phyloP scores from a whole-genome alignment of 768 basidiomycete genomes.

The Boletus barrowsii region DNA sequence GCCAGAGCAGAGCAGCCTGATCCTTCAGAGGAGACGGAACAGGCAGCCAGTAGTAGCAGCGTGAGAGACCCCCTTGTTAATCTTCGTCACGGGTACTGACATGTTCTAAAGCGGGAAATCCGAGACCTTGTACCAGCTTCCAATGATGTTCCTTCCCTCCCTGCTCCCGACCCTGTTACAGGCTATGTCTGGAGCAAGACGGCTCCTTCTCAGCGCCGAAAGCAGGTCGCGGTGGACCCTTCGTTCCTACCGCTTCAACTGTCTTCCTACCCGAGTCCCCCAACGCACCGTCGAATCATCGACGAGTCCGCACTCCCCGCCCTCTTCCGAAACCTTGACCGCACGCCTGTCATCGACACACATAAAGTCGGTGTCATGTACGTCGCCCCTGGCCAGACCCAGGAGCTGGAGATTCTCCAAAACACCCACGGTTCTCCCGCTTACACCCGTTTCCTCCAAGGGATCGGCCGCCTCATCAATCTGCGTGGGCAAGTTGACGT shows the following conservation, averaged over 20 bases:
- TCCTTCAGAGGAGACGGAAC: conserved; percentile 19
- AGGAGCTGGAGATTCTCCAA: conserved; percentile 80
- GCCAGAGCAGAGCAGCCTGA: conserved; percentile 32
- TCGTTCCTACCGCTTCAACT: conserved; percentile 83
- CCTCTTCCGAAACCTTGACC: conserved; percentile 69
- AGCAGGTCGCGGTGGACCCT: conserved; percentile 82
- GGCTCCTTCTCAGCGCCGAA: conserved; percentile 85
- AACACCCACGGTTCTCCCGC: conserved; percentile 94
- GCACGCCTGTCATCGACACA: conserved; percentile 92
- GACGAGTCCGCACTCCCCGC: conserved; percentile 53
- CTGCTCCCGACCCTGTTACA: conserved; percentile 67
- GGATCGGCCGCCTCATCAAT: conserved; percentile 84
- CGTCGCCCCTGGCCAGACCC: conserved; percentile 85
- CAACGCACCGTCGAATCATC: conserved; percentile 43
- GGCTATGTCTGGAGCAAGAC: conserved; percentile 87
- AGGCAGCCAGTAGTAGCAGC: not conserved
- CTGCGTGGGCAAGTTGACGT: conserved; percentile 88
- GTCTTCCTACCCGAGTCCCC: conserved; percentile 61
- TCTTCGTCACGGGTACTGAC: conserved; percentile 6
- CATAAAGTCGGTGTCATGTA: conserved; percentile 97
- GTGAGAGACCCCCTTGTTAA: conserved; percentile 10
- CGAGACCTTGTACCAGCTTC: conserved; percentile 8
- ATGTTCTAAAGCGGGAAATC: conserved; percentile 19
- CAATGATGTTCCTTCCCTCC: conserved; percentile 16
- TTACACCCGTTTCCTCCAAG: conserved; percentile 90